These are phyloP conservation scores for Penicillium occitanis DNA, from an alignment of 2,329 filamentous ascomycete genomes.

Conservation along the genomic window DNA sequence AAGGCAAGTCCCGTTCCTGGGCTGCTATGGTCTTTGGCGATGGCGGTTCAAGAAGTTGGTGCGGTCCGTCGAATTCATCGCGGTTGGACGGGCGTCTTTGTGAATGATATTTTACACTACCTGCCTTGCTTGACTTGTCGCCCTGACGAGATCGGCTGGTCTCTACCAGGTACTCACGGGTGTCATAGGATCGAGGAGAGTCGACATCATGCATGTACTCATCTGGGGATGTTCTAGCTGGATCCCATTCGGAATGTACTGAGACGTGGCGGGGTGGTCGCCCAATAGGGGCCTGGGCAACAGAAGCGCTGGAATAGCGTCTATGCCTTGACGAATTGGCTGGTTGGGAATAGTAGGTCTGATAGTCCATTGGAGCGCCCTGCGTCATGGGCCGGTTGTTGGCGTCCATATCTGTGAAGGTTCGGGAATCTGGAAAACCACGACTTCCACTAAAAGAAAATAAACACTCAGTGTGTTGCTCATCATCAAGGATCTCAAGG, in stretches of 20 bases:
- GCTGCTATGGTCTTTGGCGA: slow-evolving; percentile 68
- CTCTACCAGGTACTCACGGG: slow-evolving; percentile 39
- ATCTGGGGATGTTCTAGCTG: slow-evolving; percentile 33
- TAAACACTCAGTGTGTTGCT: slow-evolving; percentile 22
- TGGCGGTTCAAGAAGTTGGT: slow-evolving; percentile 75
- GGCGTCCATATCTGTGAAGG: slow-evolving; percentile 29
- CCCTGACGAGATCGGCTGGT: slow-evolving; percentile 33
- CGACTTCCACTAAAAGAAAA: slow-evolving; percentile 32
- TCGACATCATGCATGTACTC: slow-evolving; percentile 36
- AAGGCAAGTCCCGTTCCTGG: slow-evolving; percentile 77
- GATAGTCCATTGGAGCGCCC: slow-evolving; percentile 35
- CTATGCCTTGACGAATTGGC: slow-evolving; percentile 30
- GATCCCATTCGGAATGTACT: slow-evolving; percentile 37
- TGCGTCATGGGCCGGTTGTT: slow-evolving; percentile 29
- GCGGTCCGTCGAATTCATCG: slow-evolving; percentile 86
- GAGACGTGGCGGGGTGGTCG: slow-evolving; percentile 31
- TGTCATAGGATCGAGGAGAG: slow-evolving; percentile 34
- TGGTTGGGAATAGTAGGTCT: slow-evolving; percentile 32
- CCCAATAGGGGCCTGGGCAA: slow-evolving; percentile 36
- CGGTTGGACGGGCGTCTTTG: slow-evolving; percentile 75
- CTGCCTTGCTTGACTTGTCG: slow-evolving; percentile 31
- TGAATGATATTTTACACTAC: slow-evolving; percentile 38
- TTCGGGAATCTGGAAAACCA: slow-evolving; percentile 31
- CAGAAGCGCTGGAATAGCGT: slow-evolving; percentile 32
- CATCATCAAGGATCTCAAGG: neutral